Evolutionary conservation across 352 stramenopile genomes (phyloP), one percentile per base, ranked within the genome.

Genomic region (Blastocystis sp.): DNA sequence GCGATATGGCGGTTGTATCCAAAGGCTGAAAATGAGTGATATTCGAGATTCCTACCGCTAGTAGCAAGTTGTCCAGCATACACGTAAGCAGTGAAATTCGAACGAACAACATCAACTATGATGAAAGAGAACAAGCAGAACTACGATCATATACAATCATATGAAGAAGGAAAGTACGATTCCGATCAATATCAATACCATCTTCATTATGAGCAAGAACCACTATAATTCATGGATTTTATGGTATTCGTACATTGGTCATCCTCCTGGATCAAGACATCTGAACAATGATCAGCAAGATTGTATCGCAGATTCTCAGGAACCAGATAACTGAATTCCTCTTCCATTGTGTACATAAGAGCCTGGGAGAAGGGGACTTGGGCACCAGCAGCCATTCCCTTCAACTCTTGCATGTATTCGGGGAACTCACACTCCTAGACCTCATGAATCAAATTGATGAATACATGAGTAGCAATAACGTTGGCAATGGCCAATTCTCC

Each of bases 311-410:
- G 29, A 16, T 19, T 24, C 39, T 86, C 59, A 49, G 74, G 74
- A 21, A 86, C 59, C 24, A 86, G 54, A 32, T 86, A 86, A 14
- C 74, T 86, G 74, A 86, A 86, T 43, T 86, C 74, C 59, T 86
- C 74, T 39, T 75, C 74, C 54, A 86, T 67, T 14, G 74, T 86
- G 59, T 75, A 86, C 74, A 86, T 86, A 16, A 75, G 54, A 81
- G 35, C 59, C 6, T 51, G 32, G 16, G 29, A 21, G 27, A 67
- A 56, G 11, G 74, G 74, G 24, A 86, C 59, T 21, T 54, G 16
- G 35, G 54, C 59, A 71, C 74, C 74, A 80, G n/a, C 74, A 29
- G 74, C 74, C 74, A 86, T 86, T 32, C 74, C 74, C 24, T 43
- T 35, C 9, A 86, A 12, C 42, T 86, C 74, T 21, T 86, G 24